These are phyloP conservation scores for Pseudocercospora vitis DNA, from an alignment of 2,329 filamentous ascomycete genomes.

Conservation along the genomic window DNA sequence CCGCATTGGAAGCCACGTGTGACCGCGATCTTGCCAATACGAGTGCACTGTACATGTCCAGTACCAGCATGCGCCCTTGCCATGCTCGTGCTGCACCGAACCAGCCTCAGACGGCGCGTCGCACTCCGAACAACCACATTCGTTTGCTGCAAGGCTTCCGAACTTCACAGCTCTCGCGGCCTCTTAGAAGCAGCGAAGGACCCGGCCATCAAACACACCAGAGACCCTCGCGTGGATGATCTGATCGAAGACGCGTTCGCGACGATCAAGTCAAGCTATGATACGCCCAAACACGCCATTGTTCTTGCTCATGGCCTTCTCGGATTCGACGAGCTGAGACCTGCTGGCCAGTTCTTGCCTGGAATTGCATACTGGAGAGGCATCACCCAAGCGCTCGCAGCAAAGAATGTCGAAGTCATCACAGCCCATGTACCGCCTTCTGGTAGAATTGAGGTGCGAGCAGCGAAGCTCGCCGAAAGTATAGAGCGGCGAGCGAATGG, in stretches of 20 bases:
- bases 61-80: neutral
- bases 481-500: slow-evolving; percentile 56
- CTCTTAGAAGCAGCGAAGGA: neutral
- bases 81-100: neutral
- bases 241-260: slow-evolving; percentile 59
- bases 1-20: neutral
- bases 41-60: too few species aligned
- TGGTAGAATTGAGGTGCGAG: slow-evolving; percentile 59
- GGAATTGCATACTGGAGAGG: slow-evolving; percentile 65
- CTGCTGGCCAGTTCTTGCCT: slow-evolving; percentile 54
- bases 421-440: slow-evolving; percentile 60
- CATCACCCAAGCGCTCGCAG: slow-evolving; percentile 58
- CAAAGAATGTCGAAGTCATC: slow-evolving; percentile 61
- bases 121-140: neutral
- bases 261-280: slow-evolving; percentile 57
- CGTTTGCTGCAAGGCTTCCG: neutral
- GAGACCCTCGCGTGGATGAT: slow-evolving; percentile 18
- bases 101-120: slow-evolving; percentile 1
- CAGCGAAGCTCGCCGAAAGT: slow-evolving; percentile 52
- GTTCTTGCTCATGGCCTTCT: slow-evolving; percentile 65
- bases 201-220: neutral
- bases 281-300: slow-evolving; percentile 56
- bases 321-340: slow-evolving; percentile 62
- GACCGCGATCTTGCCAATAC: neutral
- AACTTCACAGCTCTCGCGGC: neutral